Evolutionary conservation across 179 eudicot species (phyloP), one percentile per base, ranked within the genome.

Genomic region (Actinidia polygama): DNA sequence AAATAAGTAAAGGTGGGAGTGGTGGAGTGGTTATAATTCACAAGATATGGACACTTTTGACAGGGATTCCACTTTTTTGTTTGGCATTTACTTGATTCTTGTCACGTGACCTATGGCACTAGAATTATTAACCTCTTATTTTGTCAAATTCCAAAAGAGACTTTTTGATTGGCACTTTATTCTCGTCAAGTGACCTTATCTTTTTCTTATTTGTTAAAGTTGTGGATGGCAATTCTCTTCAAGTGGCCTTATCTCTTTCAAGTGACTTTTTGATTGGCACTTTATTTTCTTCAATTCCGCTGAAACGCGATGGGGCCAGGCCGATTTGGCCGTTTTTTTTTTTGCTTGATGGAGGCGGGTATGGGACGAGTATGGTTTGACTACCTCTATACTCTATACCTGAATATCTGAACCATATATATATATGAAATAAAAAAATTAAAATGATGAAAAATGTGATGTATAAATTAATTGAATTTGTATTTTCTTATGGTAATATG

Each of bases 1-100:
- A 59, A 73, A 73, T 81, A 9, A 57, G 68, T 6, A 55, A 80
- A 74, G 71, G 63, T 81, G 79, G 64, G 15, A 53, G 55, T 21
- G 59, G 26, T 62, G 54, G 80, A 59, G 67, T 77, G 26, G 68
- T 70, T 40, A 55, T 80, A 77, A 49, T 70, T 80, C 76, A 80
- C 76, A 80, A 30, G 82, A 80, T 40, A 69, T 44, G 19, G 40
- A 53, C 58, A 47, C 14, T 80, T 80, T 30, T 40, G 14, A 47
- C 26, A 2, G n/a, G 23, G 49, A 61, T 78, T 62, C 24, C 46
- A 1, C 6, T 36, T 67, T 67, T 9, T 63, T 63, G 68, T 36
- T 63, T 63, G 68, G 68, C 68, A 9, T 23, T 36, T 63, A n/a
- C 16, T 63, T 63, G 68, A 63, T 63, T 21, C 36, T 63, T 2